Percentiles rank a stretch among this genome's conserved stretches.
These are phyloP conservation scores for Calonectria crousiana DNA, from an alignment of 2,329 filamentous ascomycete genomes.

Conservation along the genomic window DNA sequence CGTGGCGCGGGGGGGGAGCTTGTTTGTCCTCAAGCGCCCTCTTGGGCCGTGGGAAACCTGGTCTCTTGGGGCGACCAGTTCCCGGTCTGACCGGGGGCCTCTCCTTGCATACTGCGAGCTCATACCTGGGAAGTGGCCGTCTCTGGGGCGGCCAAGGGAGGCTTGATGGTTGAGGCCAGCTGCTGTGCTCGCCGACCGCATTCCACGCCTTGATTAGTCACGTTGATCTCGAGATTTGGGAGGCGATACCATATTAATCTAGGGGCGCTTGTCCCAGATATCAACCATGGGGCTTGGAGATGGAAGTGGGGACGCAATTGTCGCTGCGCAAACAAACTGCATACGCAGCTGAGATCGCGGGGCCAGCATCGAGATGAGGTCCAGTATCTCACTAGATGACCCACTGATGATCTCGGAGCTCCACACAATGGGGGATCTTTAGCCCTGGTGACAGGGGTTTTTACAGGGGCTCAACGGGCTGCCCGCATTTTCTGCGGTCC, in stretches of 20 bases:
- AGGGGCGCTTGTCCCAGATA: background rate
- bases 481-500: background rate
- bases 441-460: background rate
- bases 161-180: background rate
- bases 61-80: constrained; percentile 7
- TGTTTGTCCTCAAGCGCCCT: background rate
- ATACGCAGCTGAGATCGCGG: constrained; percentile 3
- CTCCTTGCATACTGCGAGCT: background rate
- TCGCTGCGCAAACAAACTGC: constrained; percentile 1
- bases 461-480: background rate
- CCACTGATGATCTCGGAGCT: background rate
- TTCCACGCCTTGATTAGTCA: background rate
- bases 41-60: constrained; percentile 1
- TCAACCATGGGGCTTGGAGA: background rate
- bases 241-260: background rate
- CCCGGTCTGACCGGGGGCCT: background rate
- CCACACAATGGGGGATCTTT: background rate
- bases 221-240: background rate
- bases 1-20: background rate
- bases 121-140: background rate
- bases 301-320: background rate
- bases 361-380: background rate
- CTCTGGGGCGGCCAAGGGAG: background rate
- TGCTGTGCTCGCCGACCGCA: background rate
- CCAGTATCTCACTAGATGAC: background rate